phyloP scores from a whole-genome alignment of 2,329 filamentous ascomycete species.

The Pseudofabraea citricarpa region DNA sequence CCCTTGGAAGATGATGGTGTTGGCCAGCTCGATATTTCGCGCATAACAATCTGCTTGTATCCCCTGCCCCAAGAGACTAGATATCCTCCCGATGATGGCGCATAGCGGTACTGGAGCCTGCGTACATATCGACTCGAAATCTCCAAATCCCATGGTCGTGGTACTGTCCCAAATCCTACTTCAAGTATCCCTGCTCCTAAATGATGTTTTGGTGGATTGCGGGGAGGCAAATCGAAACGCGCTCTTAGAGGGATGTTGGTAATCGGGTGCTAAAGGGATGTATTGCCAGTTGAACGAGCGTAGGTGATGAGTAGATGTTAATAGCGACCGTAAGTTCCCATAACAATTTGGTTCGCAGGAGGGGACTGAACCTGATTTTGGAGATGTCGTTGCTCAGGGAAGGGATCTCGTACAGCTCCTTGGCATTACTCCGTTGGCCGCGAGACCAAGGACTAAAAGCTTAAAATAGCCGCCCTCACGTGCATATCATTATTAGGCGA shows the following conservation, averaged over 20 bases:
- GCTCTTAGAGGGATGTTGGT: too few relatives aligned
- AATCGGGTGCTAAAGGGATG: too few relatives aligned
- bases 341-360: background rate
- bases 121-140: conserved; percentile 82
- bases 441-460: too few relatives aligned
- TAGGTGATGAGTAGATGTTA: too few relatives aligned
- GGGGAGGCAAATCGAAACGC: too few relatives aligned
- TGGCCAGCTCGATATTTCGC: conserved; percentile 90
- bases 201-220: conserved; percentile 1
- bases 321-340: conserved; percentile 16
- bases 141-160: conserved; percentile 72
- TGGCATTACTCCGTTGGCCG: background rate
- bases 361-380: too few relatives aligned
- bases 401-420: conserved; percentile 1
- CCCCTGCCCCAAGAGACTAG: conserved; percentile 63
- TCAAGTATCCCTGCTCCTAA: too few relatives aligned
- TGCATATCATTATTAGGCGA: too few relatives aligned
- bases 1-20: conserved; percentile 97
- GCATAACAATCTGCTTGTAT: conserved; percentile 92
- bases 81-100: conserved; percentile 73
- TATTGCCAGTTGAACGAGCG: conserved; percentile 7
- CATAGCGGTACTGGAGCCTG: conserved; percentile 85
- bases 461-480: too few relatives aligned
- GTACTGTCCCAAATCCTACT: conserved; percentile 5
- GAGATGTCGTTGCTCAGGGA: conserved; percentile 1